Percentiles rank a stretch among this genome's conserved stretches.
Conservation (phyloP, 306 rosid genomes). For the Calophaca sinica region DNA sequence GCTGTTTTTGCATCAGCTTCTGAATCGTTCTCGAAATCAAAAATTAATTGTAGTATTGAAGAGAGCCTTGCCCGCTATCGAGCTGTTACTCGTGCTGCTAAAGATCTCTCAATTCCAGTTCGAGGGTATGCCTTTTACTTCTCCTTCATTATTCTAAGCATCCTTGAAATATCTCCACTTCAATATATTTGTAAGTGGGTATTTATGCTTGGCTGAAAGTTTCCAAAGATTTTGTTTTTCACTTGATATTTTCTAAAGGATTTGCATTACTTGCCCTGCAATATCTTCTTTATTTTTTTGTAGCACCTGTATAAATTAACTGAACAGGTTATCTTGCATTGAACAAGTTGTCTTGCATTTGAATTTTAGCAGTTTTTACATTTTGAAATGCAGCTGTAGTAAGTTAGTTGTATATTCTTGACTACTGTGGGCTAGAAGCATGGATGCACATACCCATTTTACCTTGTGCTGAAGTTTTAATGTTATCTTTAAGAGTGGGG, state of each 20-base stretch:
- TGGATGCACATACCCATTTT: conserved; percentile 12
- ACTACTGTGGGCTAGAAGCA: not conserved
- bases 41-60: conserved; percentile 88
- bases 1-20: conserved; percentile 95
- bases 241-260: conserved; percentile 19
- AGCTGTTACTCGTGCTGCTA: conserved; percentile 81
- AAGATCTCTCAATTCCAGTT: conserved; percentile 78
- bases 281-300: not conserved
- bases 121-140: conserved; percentile 68
- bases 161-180: conserved; percentile 24
- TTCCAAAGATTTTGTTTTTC: not conserved
- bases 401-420: not conserved
- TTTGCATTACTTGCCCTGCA: conserved; percentile 29
- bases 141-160: conserved; percentile 32
- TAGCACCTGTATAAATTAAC: conserved; percentile 2
- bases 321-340: conserved; percentile 5
- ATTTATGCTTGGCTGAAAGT: conserved; percentile 23
- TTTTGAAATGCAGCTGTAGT: not conserved
- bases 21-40: conserved; percentile 87
- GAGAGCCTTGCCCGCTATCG: conserved; percentile 77
- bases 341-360: conserved; percentile 14
- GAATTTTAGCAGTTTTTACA: conserved; percentile 1
- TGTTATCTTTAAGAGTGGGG: not conserved
- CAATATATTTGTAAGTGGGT: conserved; percentile 14
- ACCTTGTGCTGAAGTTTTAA: not conserved